Percentiles rank a stretch among this genome's conserved stretches.
Conservation (phyloP, 345 rosid genomes). For the Rhodamnia rubescens region DNA sequence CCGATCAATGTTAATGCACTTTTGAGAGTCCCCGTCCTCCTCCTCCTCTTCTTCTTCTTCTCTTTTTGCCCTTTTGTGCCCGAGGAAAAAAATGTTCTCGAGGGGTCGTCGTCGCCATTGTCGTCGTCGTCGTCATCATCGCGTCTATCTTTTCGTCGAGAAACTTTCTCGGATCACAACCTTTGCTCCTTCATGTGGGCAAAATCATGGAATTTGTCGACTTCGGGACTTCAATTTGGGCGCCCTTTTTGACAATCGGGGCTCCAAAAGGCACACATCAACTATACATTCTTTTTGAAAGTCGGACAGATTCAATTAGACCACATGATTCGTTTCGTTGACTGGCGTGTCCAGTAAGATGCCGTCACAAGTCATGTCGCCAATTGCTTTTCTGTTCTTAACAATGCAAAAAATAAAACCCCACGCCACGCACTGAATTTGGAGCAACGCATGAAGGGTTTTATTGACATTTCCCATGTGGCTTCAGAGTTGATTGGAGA, state of each 20-base stretch:
- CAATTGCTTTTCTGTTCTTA: neutral
- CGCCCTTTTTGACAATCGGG: neutral
- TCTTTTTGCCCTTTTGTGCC: neutral
- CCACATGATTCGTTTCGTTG: neutral
- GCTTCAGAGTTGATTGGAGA: neutral
- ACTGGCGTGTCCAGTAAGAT: neutral
- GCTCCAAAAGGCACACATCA: accelerated
- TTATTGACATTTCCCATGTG: neutral
- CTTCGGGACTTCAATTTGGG: neutral
- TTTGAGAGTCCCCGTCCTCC: neutral
- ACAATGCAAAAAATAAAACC: neutral
- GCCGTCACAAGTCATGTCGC: neutral
- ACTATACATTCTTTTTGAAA: neutral
- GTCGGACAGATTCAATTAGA: neutral
- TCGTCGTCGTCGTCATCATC: neutral
- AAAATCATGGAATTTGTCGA: neutral
- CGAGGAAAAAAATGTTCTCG: neutral
- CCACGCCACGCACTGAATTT: neutral
- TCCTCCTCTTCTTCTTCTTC: neutral
- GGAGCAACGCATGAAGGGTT: neutral
- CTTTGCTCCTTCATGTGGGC: neutral
- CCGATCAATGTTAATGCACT: neutral
- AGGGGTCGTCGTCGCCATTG: neutral
- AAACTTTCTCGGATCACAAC: neutral
- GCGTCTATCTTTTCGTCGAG: neutral